phyloP scores from a whole-genome alignment of 2,329 filamentous ascomycete species.

The Plenodomus biglobosus region DNA sequence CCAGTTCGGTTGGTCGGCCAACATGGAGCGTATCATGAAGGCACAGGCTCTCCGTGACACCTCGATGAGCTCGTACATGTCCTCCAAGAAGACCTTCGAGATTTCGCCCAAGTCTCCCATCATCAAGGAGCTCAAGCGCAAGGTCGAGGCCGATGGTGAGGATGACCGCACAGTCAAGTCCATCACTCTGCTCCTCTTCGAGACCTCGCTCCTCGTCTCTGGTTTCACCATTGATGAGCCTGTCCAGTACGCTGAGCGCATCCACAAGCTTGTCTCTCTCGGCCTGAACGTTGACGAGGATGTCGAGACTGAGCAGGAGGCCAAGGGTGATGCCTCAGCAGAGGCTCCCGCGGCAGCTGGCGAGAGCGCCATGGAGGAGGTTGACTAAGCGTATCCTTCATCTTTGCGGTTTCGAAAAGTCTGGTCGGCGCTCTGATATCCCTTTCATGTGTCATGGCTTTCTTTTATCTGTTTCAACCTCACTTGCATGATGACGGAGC shows the following conservation, averaged over 20 bases:
- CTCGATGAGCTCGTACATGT: conserved; percentile 99
- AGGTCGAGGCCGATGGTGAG: conserved; percentile 97
- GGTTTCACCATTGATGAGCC: conserved; percentile 99
- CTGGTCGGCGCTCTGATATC: conserved; percentile 44
- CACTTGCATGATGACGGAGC: conserved; percentile 38
- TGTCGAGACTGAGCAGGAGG: conserved; percentile 67
- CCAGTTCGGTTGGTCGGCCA: conserved; percentile 99
- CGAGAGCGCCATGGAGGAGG: conserved; percentile 99
- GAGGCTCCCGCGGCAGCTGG: conserved; percentile 66
- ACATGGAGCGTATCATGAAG: conserved; percentile 99
- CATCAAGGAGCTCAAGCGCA: conserved; percentile 98
- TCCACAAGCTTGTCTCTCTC: conserved; percentile 98
- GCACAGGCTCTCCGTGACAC: conserved; percentile 99
- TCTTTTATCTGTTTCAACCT: conserved; percentile 32
- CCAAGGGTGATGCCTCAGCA: conserved; percentile 54
- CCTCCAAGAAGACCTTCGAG: conserved; percentile 99
- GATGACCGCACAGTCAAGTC: conserved; percentile 99
- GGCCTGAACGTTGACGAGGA: conserved; percentile 97
- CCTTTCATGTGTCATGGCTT: conserved; percentile 45
- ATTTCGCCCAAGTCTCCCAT: conserved; percentile 99
- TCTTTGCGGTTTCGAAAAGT: conserved; percentile 39
- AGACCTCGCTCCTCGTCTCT: conserved; percentile 97
- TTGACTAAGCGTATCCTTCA: conserved; percentile 68
- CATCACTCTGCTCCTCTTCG: conserved; percentile 96
- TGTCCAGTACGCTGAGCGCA: conserved; percentile 95